These are phyloP conservation scores for Rhodotorula kratochvilovae DNA, from an alignment of 768 basidiomycete species.

Conservation along the genomic window DNA sequence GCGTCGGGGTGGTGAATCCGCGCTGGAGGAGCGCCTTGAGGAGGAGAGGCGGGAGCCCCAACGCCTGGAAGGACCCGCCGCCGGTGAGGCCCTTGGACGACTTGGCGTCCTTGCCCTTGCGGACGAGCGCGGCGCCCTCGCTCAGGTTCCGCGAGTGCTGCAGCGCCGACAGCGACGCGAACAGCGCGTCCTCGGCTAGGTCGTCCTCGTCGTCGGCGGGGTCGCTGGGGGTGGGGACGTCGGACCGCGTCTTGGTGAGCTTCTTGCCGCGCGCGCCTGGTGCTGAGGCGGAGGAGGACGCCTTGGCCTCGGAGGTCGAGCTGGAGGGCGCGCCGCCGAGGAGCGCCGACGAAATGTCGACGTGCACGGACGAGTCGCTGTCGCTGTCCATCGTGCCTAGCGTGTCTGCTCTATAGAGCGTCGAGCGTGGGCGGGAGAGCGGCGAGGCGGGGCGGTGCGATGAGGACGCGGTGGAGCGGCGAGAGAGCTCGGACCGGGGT, in stretches of 20 bases:
- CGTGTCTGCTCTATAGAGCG: background rate
- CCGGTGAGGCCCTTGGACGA: constrained; percentile 72
- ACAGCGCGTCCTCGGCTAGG: constrained; percentile 15
- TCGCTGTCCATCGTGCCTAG: constrained; percentile 14
- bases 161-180: constrained; percentile 20
- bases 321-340: background rate
- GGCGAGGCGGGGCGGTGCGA: too few species aligned
- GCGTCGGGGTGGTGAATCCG: constrained; percentile 90
- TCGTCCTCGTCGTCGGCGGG: constrained; percentile 22
- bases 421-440: too few species aligned
- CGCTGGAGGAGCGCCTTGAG: constrained; percentile 82
- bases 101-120: constrained; percentile 59
- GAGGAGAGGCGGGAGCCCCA: constrained; percentile 81
- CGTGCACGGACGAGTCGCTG: constrained; percentile 26
- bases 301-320: background rate
- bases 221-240: background rate
- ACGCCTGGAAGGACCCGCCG: constrained; percentile 91
- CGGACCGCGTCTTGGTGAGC: background rate
- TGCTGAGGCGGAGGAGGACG: too few species aligned
- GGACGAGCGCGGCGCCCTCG: constrained; percentile 68
- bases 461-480: too few species aligned
- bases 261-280: background rate
- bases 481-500: background rate
- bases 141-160: constrained; percentile 58
- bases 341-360: constrained; percentile 37